phyloP scores from a whole-genome alignment of 2,329 filamentous ascomycete genomes.

The Leptographium galeiforme region DNA sequence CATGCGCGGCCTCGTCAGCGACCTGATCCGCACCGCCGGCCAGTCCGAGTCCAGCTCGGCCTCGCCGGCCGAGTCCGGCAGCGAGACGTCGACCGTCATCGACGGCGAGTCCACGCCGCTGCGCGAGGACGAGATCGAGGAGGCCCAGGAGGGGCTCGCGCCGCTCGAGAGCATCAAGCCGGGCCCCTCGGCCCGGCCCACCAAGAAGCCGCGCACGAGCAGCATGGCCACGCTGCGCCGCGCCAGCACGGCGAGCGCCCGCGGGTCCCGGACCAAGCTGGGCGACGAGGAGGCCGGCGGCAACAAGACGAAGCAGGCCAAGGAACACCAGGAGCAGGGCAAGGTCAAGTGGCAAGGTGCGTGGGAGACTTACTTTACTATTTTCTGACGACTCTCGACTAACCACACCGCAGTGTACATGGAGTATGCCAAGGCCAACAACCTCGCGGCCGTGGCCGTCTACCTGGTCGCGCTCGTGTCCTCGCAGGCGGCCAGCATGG shows the following conservation, averaged over 20 bases:
- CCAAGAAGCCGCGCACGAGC: slow-evolving; percentile 41
- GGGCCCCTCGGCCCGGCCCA: slow-evolving; percentile 24
- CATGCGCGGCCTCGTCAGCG: slow-evolving; percentile 82
- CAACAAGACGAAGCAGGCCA: slow-evolving; percentile 69
- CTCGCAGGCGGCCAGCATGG: slow-evolving; percentile 71
- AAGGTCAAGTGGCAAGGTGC: slow-evolving; percentile 81
- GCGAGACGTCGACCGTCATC: slow-evolving; percentile 44
- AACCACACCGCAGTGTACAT: slow-evolving; percentile 49
- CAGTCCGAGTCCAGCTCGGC: slow-evolving; percentile 33
- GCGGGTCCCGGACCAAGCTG: slow-evolving; percentile 69
- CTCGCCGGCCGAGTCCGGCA: slow-evolving; percentile 19
- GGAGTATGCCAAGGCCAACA: slow-evolving; percentile 92
- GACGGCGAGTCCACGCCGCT: slow-evolving; percentile 38
- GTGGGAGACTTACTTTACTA: too few relatives aligned
- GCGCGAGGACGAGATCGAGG: slow-evolving; percentile 56
- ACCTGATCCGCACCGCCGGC: slow-evolving; percentile 65
- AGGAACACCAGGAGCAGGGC: slow-evolving; percentile 84
- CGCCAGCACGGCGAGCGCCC: slow-evolving; percentile 84
- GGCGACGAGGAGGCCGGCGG: slow-evolving; percentile 68
- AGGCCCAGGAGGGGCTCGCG: slow-evolving; percentile 64
- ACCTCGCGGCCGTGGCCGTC: slow-evolving; percentile 66
- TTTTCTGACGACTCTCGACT: too few relatives aligned
- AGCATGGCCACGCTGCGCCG: slow-evolving; percentile 75
- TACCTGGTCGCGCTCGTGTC: slow-evolving; percentile 67
- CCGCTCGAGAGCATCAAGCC: slow-evolving; percentile 63